Percentiles rank a stretch among this genome's conserved stretches.
Conservation (phyloP, 768 basidiomycete genomes). For the Agaricus sinodeliciosus region DNA sequence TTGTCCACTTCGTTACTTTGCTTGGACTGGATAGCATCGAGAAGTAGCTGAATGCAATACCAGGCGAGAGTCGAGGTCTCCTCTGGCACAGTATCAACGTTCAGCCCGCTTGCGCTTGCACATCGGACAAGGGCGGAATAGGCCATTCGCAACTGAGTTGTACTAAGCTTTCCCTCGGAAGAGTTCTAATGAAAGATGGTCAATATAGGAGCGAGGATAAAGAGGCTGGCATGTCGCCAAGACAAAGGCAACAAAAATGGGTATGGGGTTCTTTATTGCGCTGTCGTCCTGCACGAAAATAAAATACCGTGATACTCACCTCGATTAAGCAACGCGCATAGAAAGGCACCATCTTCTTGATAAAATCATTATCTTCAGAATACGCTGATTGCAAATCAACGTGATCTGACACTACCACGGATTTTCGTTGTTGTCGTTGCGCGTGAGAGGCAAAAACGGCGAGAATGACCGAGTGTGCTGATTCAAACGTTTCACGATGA, state of each 20-base stretch:
- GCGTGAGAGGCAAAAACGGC: constrained; percentile 64
- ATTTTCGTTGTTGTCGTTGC: constrained; percentile 23
- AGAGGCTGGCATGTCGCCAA: neutral
- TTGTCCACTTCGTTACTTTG: constrained; percentile 13
- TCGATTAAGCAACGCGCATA: constrained; percentile 68
- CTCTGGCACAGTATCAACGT: constrained; percentile 14
- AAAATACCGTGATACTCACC: constrained; percentile 30
- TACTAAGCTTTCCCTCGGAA: constrained; percentile 49
- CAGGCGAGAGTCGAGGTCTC: constrained; percentile 48
- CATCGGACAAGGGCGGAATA: constrained; percentile 65
- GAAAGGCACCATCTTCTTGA: constrained; percentile 60
- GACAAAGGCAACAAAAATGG: neutral
- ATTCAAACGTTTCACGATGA: constrained; percentile 77
- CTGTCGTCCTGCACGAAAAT: neutral
- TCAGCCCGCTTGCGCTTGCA: constrained; percentile 37
- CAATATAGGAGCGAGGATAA: neutral
- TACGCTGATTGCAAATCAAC: neutral
- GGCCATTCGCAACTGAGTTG: constrained; percentile 64
- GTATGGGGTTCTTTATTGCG: too few species aligned
- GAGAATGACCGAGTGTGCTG: constrained; percentile 78
- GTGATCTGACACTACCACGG: neutral
- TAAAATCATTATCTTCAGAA: constrained; percentile 25
- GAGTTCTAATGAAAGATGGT: constrained; percentile 47
- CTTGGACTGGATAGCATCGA: constrained; percentile 32
- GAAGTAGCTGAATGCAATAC: constrained; percentile 57